Conservation (phyloP, 2,329 filamentous ascomycete species). For the Akanthomyces dipterigenus region DNA sequence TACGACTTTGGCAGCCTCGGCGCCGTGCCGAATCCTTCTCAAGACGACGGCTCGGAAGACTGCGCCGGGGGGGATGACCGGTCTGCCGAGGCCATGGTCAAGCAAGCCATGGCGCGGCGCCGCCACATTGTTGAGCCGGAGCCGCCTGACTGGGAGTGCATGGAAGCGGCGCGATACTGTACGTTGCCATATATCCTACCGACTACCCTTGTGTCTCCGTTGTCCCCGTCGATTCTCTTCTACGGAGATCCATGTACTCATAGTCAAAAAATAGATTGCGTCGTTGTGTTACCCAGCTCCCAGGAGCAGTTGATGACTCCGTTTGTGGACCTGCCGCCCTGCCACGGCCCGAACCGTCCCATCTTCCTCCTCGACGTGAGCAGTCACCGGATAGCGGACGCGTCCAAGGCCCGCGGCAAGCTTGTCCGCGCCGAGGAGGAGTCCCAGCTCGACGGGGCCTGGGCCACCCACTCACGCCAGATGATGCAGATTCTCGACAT, state of each 20-base stretch:
- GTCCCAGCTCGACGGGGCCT: not conserved
- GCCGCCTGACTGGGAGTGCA: not conserved
- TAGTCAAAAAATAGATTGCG: not conserved
- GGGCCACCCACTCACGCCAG: not conserved
- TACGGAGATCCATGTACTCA: not conserved
- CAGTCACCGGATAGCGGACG: not conserved
- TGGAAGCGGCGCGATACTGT: conserved; percentile 3
- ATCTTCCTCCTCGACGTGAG: conserved; percentile 5
- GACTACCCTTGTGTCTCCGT: not conserved
- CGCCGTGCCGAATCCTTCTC: not conserved
- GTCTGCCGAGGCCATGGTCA: not conserved
- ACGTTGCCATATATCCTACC: not conserved
- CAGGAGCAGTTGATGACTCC: not conserved
- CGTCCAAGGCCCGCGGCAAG: not conserved
- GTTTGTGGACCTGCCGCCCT: not conserved
- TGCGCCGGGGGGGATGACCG: not conserved
- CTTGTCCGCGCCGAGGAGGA: not conserved
- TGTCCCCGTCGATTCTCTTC: not conserved
- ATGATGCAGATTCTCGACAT: not conserved
- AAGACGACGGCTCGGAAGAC: not conserved
- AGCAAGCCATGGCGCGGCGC: not conserved
- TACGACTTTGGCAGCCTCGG: not conserved
- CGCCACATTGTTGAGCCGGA: not conserved
- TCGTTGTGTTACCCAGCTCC: not conserved
- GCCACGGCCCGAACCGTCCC: not conserved